Conservation (phyloP, 2,329 filamentous ascomycete genomes). For the Parastagonospora avenae region DNA sequence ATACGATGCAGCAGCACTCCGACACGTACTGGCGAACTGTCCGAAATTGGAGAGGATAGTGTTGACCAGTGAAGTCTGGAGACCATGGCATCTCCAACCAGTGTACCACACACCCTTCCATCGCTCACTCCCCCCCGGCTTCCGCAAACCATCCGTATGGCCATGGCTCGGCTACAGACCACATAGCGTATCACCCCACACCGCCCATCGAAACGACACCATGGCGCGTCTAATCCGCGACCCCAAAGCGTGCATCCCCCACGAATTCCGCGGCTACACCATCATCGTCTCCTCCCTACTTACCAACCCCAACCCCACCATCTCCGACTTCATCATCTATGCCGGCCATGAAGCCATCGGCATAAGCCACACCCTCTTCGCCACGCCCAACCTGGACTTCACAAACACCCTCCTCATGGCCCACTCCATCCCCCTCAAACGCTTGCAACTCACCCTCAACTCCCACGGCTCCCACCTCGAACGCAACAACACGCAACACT, state of each 20-base stretch:
- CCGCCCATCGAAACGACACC: not conserved
- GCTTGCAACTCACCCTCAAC: conserved; percentile 11
- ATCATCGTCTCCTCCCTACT: conserved; percentile 32
- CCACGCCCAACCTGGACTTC: conserved; percentile 4
- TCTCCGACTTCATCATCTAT: conserved; percentile 48
- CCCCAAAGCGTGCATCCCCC: not conserved
- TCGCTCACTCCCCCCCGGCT: conserved; percentile 47
- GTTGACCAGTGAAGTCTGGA: conserved; percentile 50
- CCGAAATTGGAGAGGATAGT: conserved; percentile 45
- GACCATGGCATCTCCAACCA: conserved; percentile 39
- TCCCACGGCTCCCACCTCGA: not conserved
- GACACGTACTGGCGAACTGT: conserved; percentile 43
- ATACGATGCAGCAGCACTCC: conserved; percentile 40
- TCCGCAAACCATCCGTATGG: conserved; percentile 48
- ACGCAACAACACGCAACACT: not conserved
- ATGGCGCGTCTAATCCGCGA: not conserved
- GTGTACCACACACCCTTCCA: conserved; percentile 52
- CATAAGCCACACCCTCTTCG: conserved; percentile 9
- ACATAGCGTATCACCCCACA: conserved; percentile 5
- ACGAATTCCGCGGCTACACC: conserved; percentile 42
- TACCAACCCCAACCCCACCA: conserved; percentile 19
- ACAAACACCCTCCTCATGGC: conserved; percentile 13
- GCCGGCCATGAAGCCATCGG: conserved; percentile 12
- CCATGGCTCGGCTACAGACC: conserved; percentile 34
- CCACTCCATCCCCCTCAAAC: conserved; percentile 6